Percentiles rank a stretch among this genome's conserved stretches.
Evolutionary conservation across 768 basidiomycete genomes (phyloP).

Genomic region (Lactarius pseudohatsudake): DNA sequence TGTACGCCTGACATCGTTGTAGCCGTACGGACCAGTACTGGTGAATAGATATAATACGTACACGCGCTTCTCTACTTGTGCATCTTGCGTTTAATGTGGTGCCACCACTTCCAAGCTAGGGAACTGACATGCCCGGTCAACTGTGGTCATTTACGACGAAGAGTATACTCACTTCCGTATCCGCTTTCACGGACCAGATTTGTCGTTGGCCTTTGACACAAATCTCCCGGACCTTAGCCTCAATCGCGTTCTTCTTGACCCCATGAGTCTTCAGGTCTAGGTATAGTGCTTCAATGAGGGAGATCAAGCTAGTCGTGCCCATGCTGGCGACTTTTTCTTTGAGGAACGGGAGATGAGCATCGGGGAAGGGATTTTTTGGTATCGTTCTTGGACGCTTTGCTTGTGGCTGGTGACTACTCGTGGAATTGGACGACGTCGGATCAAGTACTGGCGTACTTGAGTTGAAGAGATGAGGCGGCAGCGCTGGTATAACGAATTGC

Average conservation of each 20-base stretch:
- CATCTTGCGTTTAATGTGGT: background rate
- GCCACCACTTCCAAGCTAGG: constrained; percentile 2
- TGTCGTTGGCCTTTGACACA: constrained; percentile 71
- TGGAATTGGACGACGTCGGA: constrained; percentile 25
- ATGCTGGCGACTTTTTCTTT: constrained; percentile 62
- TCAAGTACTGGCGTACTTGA: constrained; percentile 20
- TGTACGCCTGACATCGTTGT: background rate
- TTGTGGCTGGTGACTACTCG: constrained; percentile 26
- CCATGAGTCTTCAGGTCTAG: constrained; percentile 67
- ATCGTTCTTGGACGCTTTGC: constrained; percentile 30
- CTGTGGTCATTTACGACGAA: background rate
- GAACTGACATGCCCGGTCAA: constrained; percentile 12
- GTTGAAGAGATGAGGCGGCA: constrained; percentile 32
- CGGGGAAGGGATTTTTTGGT: constrained; percentile 67
- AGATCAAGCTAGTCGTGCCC: constrained; percentile 58
- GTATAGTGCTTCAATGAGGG: constrained; percentile 71
- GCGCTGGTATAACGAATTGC: constrained; percentile 46
- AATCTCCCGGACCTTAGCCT: constrained; percentile 76
- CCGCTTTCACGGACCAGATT: constrained; percentile 68
- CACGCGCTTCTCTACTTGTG: background rate
- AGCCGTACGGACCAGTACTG: background rate
- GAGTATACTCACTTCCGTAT: constrained; percentile 17
- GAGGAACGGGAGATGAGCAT: constrained; percentile 57
- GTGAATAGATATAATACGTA: constrained; percentile 13
- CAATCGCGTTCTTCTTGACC: constrained; percentile 82